Percentiles rank a stretch among this genome's conserved stretches.
Conservation (phyloP, 106 monocot species). For the Phalaenopsis equestris region DNA sequence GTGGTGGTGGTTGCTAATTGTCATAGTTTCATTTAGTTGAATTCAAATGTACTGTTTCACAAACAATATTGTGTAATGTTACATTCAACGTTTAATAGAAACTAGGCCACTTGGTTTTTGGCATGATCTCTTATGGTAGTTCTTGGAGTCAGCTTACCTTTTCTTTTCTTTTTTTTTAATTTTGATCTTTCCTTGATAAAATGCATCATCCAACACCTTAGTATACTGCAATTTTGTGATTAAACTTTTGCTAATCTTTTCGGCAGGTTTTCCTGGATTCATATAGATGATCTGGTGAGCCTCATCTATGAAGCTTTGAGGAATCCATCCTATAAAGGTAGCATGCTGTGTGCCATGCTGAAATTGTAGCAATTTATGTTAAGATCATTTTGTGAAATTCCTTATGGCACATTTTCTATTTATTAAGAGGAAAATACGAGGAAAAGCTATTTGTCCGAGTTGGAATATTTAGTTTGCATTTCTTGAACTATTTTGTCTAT, state of each 20-base stretch:
- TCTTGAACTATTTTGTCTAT: too few relatives aligned
- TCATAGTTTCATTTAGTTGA: neutral
- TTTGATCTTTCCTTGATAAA: neutral
- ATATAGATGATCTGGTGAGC: slow-evolving; percentile 75
- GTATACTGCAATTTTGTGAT: neutral
- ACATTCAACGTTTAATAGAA: neutral
- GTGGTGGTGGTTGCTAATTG: neutral
- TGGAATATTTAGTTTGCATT: too few relatives aligned
- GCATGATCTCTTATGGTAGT: neutral
- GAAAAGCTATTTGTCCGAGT: too few relatives aligned
- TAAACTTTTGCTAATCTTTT: neutral
- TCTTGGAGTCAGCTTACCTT: neutral
- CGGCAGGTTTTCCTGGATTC: slow-evolving; percentile 90
- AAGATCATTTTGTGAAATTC: neutral
- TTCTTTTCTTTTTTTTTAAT: neutral
- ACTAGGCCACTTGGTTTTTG: neutral
- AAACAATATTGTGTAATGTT: neutral
- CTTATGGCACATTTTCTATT: too few relatives aligned
- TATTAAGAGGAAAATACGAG: too few relatives aligned
- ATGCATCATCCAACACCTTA: neutral
- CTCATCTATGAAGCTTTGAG: slow-evolving; percentile 62
- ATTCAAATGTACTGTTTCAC: neutral
- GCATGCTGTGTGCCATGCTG: neutral
- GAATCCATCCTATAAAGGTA: slow-evolving; percentile 81
- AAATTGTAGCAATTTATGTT: neutral